Evolutionary conservation across 2,329 filamentous ascomycete genomes (phyloP).

Genomic region (Ramularia collo-cygni): DNA sequence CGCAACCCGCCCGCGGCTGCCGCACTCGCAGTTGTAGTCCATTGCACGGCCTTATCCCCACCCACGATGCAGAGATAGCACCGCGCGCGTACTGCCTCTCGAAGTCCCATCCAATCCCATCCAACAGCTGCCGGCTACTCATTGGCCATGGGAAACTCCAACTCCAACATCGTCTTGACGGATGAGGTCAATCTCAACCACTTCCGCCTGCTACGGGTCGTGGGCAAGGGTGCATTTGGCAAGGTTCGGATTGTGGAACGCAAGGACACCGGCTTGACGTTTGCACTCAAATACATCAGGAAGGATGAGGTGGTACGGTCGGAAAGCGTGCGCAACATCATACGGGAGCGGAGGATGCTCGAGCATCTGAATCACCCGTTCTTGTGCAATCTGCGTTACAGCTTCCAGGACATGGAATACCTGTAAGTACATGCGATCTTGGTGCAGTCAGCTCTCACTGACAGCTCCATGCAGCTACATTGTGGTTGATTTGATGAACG

Average conservation of each 20-base stretch:
- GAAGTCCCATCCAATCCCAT: conserved; percentile 2
- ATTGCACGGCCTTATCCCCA: no score
- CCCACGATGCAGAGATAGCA: neutral
- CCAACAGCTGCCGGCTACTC: neutral
- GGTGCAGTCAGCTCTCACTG: conserved; percentile 22
- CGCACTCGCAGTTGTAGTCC: no score
- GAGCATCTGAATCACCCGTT: conserved; percentile 97
- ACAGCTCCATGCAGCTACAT: conserved; percentile 56
- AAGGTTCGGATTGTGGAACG: conserved; percentile 98
- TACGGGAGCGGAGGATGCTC: conserved; percentile 94
- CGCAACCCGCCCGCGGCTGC: no score
- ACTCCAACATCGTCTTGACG: conserved; percentile 86
- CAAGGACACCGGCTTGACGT: conserved; percentile 88
- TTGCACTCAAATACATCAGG: conserved; percentile 90
- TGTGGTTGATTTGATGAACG: conserved; percentile 96
- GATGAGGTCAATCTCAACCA: conserved; percentile 98
- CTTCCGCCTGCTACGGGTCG: conserved; percentile 88
- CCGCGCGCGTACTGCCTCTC: no score
- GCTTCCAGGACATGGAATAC: conserved; percentile 98
- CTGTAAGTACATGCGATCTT: conserved; percentile 56
- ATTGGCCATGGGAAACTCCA: conserved; percentile 76
- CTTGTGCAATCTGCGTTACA: conserved; percentile 96
- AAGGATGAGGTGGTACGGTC: conserved; percentile 99
- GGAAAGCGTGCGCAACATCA: conserved; percentile 96
- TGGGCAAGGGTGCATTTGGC: conserved; percentile 95